phyloP scores from a whole-genome alignment of 208 protist species.

The Dictyostelium gargantuum region DNA sequence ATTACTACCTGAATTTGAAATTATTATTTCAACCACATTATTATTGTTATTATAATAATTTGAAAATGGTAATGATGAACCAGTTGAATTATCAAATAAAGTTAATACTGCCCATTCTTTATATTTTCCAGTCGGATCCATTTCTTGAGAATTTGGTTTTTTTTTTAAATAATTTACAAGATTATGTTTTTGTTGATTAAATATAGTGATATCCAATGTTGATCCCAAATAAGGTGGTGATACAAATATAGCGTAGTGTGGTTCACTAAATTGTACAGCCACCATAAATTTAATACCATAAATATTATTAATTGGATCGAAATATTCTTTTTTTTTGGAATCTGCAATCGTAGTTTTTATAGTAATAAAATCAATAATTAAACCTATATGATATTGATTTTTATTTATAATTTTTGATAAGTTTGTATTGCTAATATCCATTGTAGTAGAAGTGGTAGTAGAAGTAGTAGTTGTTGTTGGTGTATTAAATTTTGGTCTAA shows the following conservation, averaged over 20 bases:
- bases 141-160: background rate
- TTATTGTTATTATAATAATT: background rate
- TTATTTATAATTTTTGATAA: too few relatives aligned
- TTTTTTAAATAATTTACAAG: background rate
- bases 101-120: background rate
- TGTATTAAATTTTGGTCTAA: background rate
- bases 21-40: background rate
- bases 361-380: background rate
- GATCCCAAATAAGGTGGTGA: background rate
- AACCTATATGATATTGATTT: background rate
- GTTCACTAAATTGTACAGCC: background rate
- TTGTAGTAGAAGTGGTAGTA: too few relatives aligned
- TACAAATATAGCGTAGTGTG: background rate
- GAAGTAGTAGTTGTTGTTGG: too few relatives aligned
- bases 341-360: slow-evolving; percentile 14
- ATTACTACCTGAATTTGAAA: background rate
- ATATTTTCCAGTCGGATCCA: background rate
- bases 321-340: slow-evolving; percentile 13
- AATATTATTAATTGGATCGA: background rate
- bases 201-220: background rate
- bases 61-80: background rate
- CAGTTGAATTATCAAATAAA: background rate
- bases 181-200: background rate
- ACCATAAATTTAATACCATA: slow-evolving; percentile 1
- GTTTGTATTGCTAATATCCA: too few relatives aligned